Base-by-base conservation (phyloP, 2,329 filamentous ascomycete species). In the Botrytis deweyae region DNA sequence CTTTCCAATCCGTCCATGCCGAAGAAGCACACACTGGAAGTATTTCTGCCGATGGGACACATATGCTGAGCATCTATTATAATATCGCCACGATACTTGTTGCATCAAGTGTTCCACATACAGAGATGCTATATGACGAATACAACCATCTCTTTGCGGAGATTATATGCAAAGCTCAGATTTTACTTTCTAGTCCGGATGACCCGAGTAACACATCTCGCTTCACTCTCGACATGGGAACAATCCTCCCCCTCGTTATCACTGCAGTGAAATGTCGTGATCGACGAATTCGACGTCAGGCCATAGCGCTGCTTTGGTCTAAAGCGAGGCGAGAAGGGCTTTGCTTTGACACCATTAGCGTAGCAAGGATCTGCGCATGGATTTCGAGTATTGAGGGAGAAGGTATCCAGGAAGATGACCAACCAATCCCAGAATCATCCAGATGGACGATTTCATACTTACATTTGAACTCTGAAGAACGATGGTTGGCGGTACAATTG, bases 201-300 rank as follows among this genome's bases (percentile, higher is more conserved):
- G 79, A 80, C 72, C 78, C 79, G 36, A 77, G 75, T 46, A 80
- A 78, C 40, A 78, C 78, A n/a, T 79, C 78, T 22, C 76, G 79
- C 18, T 81, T 79, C 68, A 80, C 79, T 16, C 76, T 80, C 38
- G 80, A 81, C 36, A 79, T 80, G 76, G 80, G 80, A 59, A 81
- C 79, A 6, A 80, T 81, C n/a, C 76, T 80, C 29, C 80, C 80
- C 4, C 74, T 81, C 12, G 75, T 77, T 29, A 78, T 80, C 59
- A 80, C 80, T 16, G 79, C 79, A 46, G 78, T 78, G 16, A 81
- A 80, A 75, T 81, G 80, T 59, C 77, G 80, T 58, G 78, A 80
- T 62, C 70, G 78, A 67, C 70, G 76, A 67, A 78, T 80, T 67
- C 75, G 80, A 14, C 74, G 80, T 3, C 78, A 79, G 70, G 78